These are phyloP conservation scores for Pythium apleroticum DNA, from an alignment of 352 stramenopile species.

Conservation along the genomic window DNA sequence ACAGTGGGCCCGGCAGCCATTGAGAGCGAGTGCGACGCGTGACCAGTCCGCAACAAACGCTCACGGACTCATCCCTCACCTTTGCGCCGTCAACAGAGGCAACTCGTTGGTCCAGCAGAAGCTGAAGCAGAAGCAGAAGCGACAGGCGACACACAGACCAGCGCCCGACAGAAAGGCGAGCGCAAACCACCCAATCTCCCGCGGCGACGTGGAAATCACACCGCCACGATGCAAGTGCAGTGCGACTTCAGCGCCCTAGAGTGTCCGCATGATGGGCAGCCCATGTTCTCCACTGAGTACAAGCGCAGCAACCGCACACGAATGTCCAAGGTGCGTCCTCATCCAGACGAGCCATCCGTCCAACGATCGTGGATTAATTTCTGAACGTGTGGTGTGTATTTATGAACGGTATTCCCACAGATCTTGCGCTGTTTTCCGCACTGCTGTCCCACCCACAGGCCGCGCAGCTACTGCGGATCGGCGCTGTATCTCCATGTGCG, in stretches of 20 bases:
- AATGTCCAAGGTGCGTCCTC: conserved; percentile 41
- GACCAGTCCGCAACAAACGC: neutral
- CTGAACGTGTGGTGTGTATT: conserved; percentile 1
- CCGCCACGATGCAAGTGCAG: conserved; percentile 22
- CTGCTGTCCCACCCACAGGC: conserved; percentile 47
- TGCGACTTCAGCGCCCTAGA: conserved; percentile 34
- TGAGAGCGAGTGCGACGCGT: neutral
- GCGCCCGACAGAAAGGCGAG: neutral
- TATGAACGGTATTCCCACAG: conserved; percentile 22
- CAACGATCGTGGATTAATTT: neutral
- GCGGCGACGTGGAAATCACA: neutral
- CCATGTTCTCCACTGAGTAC: conserved; percentile 30
- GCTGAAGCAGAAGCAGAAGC: neutral
- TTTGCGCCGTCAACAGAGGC: neutral
- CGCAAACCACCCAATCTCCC: neutral
- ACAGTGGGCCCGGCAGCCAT: no score
- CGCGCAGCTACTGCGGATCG: conserved; percentile 51
- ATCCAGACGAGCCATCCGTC: neutral
- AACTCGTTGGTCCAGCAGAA: neutral
- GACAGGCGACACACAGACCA: neutral
- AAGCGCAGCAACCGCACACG: conserved; percentile 43
- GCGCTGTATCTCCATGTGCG: conserved; percentile 36
- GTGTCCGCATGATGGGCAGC: conserved; percentile 27
- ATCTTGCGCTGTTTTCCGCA: conserved; percentile 61
- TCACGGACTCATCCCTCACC: neutral